Conservation (phyloP, 805 yeast genomes). For the Starmerella lactis-condensi region DNA sequence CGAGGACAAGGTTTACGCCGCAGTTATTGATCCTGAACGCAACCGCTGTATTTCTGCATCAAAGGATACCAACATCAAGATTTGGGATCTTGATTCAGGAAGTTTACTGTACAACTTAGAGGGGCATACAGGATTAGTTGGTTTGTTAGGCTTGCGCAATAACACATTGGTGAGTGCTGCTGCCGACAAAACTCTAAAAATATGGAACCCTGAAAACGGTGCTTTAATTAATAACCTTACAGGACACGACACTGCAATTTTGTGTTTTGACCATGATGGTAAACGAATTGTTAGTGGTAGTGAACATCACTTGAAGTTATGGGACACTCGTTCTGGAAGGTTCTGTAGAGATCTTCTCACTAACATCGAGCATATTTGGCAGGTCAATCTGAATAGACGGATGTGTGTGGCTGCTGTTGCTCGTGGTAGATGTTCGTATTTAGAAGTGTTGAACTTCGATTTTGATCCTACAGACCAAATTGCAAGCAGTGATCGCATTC, state of each 20-base stretch:
- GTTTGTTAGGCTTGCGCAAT: constrained; percentile 59
- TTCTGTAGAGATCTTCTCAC: constrained; percentile 50
- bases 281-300: constrained; percentile 75
- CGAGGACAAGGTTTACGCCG: constrained; percentile 72
- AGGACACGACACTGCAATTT: constrained; percentile 73
- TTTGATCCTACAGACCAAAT: constrained; percentile 19
- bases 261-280: constrained; percentile 82
- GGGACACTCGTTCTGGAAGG: constrained; percentile 56
- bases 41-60: constrained; percentile 78
- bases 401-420: constrained; percentile 87
- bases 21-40: constrained; percentile 57
- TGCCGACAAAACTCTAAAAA: constrained; percentile 77
- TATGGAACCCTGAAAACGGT: constrained; percentile 76
- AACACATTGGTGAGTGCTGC: constrained; percentile 80
- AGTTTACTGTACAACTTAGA: constrained; percentile 47
- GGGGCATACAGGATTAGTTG: constrained; percentile 84
- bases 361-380: constrained; percentile 84
- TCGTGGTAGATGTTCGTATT: constrained; percentile 44
- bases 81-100: constrained; percentile 79
- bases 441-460: constrained; percentile 74
- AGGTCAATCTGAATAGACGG: constrained; percentile 67
- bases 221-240: constrained; percentile 45
- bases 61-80: constrained; percentile 69
- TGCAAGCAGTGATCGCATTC: not conserved
- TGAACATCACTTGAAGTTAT: constrained; percentile 67